Conservation (phyloP, 495 filamentous ascomycete species). For the Tuber aestivum region DNA sequence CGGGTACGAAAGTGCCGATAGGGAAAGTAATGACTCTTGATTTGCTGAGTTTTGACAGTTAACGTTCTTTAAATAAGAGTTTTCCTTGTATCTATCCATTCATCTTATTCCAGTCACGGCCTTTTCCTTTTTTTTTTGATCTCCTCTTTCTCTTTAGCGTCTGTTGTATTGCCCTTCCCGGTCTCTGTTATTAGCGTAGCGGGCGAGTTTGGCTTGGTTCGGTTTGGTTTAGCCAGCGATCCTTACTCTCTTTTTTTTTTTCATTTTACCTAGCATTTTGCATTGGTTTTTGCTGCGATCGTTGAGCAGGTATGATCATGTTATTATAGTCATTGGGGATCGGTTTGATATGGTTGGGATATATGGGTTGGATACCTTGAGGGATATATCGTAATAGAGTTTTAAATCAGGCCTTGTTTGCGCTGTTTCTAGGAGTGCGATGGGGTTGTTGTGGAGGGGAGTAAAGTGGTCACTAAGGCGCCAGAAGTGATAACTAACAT, state of each 20-base stretch:
- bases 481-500: not conserved
- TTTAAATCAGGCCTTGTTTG: not conserved
- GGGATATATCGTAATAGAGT: not conserved
- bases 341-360: not conserved
- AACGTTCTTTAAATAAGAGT: not conserved
- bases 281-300: not conserved
- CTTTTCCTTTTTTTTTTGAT: not conserved
- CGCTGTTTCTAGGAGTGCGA: not conserved
- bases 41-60: not conserved
- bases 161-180: not conserved
- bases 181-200: not conserved
- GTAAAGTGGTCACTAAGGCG: not conserved
- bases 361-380: not conserved
- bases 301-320: not conserved
- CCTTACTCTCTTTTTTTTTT: not conserved
- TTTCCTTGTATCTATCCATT: not conserved
- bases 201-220: not conserved
- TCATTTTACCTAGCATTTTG: not conserved
- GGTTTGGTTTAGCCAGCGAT: not conserved
- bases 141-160: not conserved
- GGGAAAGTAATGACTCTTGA: not conserved
- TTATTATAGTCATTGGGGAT: not conserved
- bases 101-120: not conserved
- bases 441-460: not conserved
- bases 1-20: constrained; percentile 1